Base-by-base conservation (phyloP, 2,329 filamentous ascomycete genomes). In the Rhynchosporium secalis region DNA sequence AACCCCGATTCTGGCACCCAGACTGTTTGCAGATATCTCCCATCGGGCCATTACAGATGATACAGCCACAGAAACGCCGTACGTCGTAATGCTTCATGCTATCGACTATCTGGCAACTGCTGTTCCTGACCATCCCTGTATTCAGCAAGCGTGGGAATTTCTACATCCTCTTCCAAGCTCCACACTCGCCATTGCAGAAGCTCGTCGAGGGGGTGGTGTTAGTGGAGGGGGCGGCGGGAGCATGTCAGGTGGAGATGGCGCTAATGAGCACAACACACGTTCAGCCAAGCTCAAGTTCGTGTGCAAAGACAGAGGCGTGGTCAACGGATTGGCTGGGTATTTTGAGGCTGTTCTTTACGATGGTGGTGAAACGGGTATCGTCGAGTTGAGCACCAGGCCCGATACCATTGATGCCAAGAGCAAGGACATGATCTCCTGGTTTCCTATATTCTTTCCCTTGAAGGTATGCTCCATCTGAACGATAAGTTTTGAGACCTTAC, bases 391-490 rank as follows among this genome's bases (percentile, higher is more conserved):
- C 72, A 99, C 90, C 3, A 89, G 96, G 71, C 96, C 95, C 0
- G 90, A 96, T 67, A 91, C 89, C 36, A 98, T 99, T 77, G 91
- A 95, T 61, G 79, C 80, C 62, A 98, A 98, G 84, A 96, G 92
- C 80, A 90, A 89, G 73, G 93, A 96, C 71, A 99, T 99, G 96
- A 96, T 97, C 67, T 96, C 91, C 60, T 99, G 95, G 95, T 99
- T 99, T 75, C 95, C 95, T 1, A 98, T 99, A 36, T 97, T 94
- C 78, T 99, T 99, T 74, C 95, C 96, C 0, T 78, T 99, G 13
- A 96, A 95, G 86, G 92, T 93, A 80, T 72, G 84, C 74, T 56
- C 28, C 26, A 3, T 20, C 8, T 46, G 29, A 62, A 12, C 3
- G 31, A 28, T 47, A 5, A 8, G 1, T 26, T 47, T 15, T 54